Evolutionary conservation across 108 stramenopile genomes (phyloP).

Genomic region (Discostella stelligeroides): DNA sequence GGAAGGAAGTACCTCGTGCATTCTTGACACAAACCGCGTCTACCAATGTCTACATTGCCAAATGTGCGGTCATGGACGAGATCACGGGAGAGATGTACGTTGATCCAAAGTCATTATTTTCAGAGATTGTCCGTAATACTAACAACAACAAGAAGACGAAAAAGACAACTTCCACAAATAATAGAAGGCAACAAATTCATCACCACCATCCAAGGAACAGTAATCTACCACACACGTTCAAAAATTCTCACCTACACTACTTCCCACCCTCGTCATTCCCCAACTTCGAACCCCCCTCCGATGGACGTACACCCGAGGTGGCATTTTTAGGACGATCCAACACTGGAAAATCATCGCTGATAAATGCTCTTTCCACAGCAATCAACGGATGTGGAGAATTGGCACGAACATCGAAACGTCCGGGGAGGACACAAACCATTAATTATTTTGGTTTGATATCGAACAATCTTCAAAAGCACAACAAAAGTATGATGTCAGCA

Average conservation of each 20-base stretch:
- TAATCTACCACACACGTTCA: conserved; percentile 52
- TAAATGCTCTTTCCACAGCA: conserved; percentile 68
- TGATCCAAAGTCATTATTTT: conserved; percentile 42
- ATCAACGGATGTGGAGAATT: conserved; percentile 61
- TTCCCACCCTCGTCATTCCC: conserved; percentile 59
- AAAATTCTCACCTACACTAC: conserved; percentile 54
- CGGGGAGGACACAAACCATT: conserved; percentile 92
- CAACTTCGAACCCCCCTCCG: conserved; percentile 56
- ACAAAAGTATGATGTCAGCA: no score
- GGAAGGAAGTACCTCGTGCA: conserved; percentile 32
- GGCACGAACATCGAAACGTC: conserved; percentile 78
- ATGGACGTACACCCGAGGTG: conserved; percentile 79
- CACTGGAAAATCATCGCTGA: conserved; percentile 91
- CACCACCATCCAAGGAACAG: no score
- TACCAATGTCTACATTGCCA: conserved; percentile 41
- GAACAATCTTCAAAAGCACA: no score
- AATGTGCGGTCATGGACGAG: conserved; percentile 43
- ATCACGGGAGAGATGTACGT: conserved; percentile 35
- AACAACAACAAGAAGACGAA: no score
- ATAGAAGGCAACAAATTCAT: neutral
- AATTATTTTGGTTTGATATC: conserved; percentile 83
- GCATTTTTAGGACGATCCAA: conserved; percentile 94
- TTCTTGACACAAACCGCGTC: conserved; percentile 40
- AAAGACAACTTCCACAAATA: conserved; percentile 10
- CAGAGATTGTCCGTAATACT: no score